Base-by-base conservation (phyloP, 1,139 yeast species). In the Pichia sp. region DNA sequence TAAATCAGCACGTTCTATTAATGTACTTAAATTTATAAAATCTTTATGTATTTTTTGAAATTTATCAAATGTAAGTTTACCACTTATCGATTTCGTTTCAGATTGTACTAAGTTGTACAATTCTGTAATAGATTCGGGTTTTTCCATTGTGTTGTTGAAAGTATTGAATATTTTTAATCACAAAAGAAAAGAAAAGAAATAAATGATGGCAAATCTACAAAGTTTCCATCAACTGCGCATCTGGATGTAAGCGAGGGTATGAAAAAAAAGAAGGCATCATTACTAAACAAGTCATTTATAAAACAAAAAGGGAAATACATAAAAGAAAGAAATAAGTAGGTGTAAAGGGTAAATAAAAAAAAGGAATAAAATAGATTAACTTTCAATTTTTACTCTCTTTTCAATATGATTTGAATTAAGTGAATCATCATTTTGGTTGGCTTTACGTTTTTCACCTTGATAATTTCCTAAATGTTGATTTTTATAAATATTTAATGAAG, bases 401-500 rank as follows among this genome's bases (percentile, higher is more conserved):
- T 40, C 43, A 13, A 33, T 15, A 6, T 27, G 29, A 14, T 22
- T 40, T n/a, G 19, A 25, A 11, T 18, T 30, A 26, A 22, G 15
- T 15, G 31, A 30, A 18, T 31, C 31, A 32, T 34, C 37, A 19
- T 43, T 23, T 7, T 25, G 29, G 20, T 29, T 31, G 15, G 28
- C 15, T 21, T 38, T 25, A 22, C 46, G 35, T 34, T 42, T 38
- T 19, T 23, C 39, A 54, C 59, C 32, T n/a, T n/a, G n/a, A n/a
- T n/a, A n/a, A n/a, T n/a, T n/a, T n/a, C n/a, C n/a, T n/a, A n/a
- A n/a, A n/a, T n/a, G n/a, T n/a, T n/a, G n/a, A n/a, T n/a, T n/a
- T 23, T 32, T 35, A 23, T 31, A 41, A 10, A 21, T 14, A 23
- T 29, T 26, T 23, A 39, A 27, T 25, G 40, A 15, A 19, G 21